Conservation (phyloP, 1,139 yeast genomes). For the Debaryomyces psychrophilus region DNA sequence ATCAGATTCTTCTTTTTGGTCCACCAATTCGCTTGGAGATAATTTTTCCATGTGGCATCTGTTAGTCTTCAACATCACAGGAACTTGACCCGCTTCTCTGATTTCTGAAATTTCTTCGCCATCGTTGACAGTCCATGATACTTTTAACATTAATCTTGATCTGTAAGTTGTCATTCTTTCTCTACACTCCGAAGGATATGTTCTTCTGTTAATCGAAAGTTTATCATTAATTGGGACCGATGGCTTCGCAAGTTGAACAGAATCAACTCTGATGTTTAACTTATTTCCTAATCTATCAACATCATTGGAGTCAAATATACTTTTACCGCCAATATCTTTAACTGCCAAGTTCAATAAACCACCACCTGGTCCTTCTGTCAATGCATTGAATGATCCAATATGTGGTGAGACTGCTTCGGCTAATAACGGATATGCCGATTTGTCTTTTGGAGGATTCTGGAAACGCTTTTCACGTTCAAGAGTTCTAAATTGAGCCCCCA, state of each 20-base stretch:
- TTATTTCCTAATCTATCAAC: conserved; percentile 76
- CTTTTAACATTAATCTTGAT: conserved; percentile 73
- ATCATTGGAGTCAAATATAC: conserved; percentile 80
- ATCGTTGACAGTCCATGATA: conserved; percentile 85
- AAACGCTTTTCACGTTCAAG: conserved; percentile 86
- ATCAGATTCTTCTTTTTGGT: conserved; percentile 85
- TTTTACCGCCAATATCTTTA: conserved; percentile 83
- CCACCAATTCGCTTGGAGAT: conserved; percentile 80
- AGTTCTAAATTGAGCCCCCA: conserved; percentile 71
- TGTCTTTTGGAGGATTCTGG: conserved; percentile 85
- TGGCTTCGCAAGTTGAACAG: conserved; percentile 87
- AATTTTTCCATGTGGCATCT: conserved; percentile 87
- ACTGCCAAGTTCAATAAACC: conserved; percentile 86
- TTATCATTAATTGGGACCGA: conserved; percentile 73
- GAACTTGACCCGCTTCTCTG: conserved; percentile 90
- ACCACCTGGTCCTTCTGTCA: conserved; percentile 83
- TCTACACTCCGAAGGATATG: conserved; percentile 88
- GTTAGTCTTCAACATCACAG: conserved; percentile 86
- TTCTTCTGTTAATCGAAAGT: conserved; percentile 74
- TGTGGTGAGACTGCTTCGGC: conserved; percentile 93
- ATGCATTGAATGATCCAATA: conserved; percentile 92
- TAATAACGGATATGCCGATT: conserved; percentile 78
- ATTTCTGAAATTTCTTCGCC: conserved; percentile 79
- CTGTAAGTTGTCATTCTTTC: conserved; percentile 82
- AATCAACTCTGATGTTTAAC: conserved; percentile 74